A percentile compares a stretch with the other conserved stretches of the same genome.
Evolutionary conservation across 2,329 filamentous ascomycete species (phyloP).

Genomic region (Alternaria infectoria): DNA sequence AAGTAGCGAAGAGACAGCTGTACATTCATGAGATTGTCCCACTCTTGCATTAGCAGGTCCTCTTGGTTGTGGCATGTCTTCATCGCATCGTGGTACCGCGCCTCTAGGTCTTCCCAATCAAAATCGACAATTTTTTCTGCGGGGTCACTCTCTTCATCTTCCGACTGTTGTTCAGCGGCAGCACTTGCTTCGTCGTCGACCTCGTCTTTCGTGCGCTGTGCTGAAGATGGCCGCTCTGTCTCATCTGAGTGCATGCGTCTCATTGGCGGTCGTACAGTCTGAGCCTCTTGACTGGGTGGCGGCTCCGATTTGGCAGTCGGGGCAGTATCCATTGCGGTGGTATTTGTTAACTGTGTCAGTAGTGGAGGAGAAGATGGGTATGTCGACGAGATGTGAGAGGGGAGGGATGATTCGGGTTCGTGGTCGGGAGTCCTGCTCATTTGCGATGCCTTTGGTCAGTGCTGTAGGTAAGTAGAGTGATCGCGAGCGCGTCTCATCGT

Average conservation of each 20-base stretch:
- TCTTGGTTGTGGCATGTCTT: conserved; percentile 68
- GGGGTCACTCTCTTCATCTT: conserved; percentile 34
- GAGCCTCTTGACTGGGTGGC: conserved; percentile 11
- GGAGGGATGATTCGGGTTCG: conserved; percentile 30
- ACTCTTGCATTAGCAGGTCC: conserved; percentile 69
- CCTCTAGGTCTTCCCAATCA: conserved; percentile 80
- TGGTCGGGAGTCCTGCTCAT: conserved; percentile 21
- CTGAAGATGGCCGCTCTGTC: conserved; percentile 37
- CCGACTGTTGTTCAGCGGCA: conserved; percentile 10
- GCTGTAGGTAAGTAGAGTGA: conserved; percentile 30
- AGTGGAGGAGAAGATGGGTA: conserved; percentile 27
- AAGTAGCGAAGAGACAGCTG: not conserved
- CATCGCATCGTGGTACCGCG: conserved; percentile 71
- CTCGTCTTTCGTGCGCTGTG: conserved; percentile 23
- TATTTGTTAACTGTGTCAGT: not conserved
- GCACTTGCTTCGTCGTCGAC: conserved; percentile 13
- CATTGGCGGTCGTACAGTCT: conserved; percentile 6
- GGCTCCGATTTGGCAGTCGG: conserved; percentile 16
- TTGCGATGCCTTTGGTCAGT: conserved; percentile 31
- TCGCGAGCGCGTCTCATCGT: conserved; percentile 4
- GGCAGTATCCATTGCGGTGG: conserved; percentile 22
- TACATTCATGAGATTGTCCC: conserved; percentile 57
- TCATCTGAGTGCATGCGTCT: conserved; percentile 27
- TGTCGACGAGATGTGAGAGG: conserved; percentile 12
- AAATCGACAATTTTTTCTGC: conserved; percentile 59